These are phyloP conservation scores for Peronospora destructor DNA, from an alignment of 352 stramenopile species.

Conservation along the genomic window DNA sequence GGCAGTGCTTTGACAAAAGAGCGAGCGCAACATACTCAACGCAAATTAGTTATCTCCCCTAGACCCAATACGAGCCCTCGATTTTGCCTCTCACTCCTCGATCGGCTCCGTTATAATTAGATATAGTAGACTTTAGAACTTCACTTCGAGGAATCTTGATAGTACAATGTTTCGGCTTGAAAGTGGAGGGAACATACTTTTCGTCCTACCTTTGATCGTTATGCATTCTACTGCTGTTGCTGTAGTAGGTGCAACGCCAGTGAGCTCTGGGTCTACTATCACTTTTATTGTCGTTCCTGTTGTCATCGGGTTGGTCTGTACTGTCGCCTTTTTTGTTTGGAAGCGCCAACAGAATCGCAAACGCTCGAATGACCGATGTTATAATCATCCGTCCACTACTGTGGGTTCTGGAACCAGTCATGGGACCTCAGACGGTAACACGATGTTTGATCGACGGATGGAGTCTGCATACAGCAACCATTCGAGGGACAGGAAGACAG, in stretches of 20 bases:
- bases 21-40: conserved; percentile 11
- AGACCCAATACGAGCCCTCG: conserved; percentile 9
- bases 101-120: conserved; percentile 8
- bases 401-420: conserved; percentile 12
- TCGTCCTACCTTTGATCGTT: conserved; percentile 11
- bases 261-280: conserved; percentile 32
- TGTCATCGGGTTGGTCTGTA: conserved; percentile 42
- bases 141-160: not conserved
- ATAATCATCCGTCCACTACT: conserved; percentile 17
- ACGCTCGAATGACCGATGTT: conserved; percentile 5
- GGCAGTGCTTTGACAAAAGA: conserved; percentile 16
- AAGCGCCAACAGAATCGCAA: conserved; percentile 36
- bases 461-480: conserved; percentile 22
- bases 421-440: conserved; percentile 15
- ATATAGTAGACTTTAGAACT: not conserved
- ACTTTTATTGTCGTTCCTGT: conserved; percentile 56
- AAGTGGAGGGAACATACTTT: not conserved
- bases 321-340: conserved; percentile 46
- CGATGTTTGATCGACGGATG: conserved; percentile 13
- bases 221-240: conserved; percentile 4
- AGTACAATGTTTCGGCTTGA: conserved; percentile 9
- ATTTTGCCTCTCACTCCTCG: conserved; percentile 27
- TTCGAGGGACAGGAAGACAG: conserved; percentile 14
- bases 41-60: conserved; percentile 14
- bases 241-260: not conserved